Conservation (phyloP, 805 yeast genomes). For the Wickerhamiella allomyrinae region DNA sequence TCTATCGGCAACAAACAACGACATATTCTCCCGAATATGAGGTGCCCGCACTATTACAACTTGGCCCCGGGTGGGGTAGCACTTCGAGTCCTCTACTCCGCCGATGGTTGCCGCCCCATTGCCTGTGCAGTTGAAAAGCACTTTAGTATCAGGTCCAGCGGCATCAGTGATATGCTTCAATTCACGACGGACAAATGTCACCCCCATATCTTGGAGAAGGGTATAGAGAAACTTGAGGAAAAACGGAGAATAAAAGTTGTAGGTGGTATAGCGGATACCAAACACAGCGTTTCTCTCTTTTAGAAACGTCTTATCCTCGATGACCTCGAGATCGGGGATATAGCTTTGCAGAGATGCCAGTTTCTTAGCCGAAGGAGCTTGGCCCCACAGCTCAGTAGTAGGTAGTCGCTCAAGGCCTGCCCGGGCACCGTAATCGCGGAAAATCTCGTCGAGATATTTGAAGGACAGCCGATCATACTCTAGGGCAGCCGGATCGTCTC, state of each 20-base stretch:
- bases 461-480: slow-evolving; percentile 46
- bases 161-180: slow-evolving; percentile 47
- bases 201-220: slow-evolving; percentile 36
- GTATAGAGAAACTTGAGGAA: slow-evolving; percentile 36
- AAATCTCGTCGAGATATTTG: slow-evolving; percentile 31
- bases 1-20: slow-evolving; percentile 6
- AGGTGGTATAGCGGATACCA: slow-evolving; percentile 44
- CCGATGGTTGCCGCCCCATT: slow-evolving; percentile 48
- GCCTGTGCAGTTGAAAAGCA: slow-evolving; percentile 67
- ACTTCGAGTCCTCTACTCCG: slow-evolving; percentile 47
- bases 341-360: slow-evolving; percentile 35
- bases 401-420: slow-evolving; percentile 42
- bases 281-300: slow-evolving; percentile 36
- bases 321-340: slow-evolving; percentile 32
- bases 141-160: slow-evolving; percentile 23
- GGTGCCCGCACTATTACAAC: slow-evolving; percentile 62
- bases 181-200: slow-evolving; percentile 34
- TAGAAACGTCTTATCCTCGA: slow-evolving; percentile 27
- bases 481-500: slow-evolving; percentile 37
- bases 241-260: slow-evolving; percentile 61
- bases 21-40: slow-evolving; percentile 42
- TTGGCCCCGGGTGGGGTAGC: slow-evolving; percentile 71
- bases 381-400: slow-evolving; percentile 50
- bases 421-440: slow-evolving; percentile 34
- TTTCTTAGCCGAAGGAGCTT: slow-evolving; percentile 32